Base-by-base conservation (phyloP, 108 stramenopile genomes). In the Skeletonema tropicum region DNA sequence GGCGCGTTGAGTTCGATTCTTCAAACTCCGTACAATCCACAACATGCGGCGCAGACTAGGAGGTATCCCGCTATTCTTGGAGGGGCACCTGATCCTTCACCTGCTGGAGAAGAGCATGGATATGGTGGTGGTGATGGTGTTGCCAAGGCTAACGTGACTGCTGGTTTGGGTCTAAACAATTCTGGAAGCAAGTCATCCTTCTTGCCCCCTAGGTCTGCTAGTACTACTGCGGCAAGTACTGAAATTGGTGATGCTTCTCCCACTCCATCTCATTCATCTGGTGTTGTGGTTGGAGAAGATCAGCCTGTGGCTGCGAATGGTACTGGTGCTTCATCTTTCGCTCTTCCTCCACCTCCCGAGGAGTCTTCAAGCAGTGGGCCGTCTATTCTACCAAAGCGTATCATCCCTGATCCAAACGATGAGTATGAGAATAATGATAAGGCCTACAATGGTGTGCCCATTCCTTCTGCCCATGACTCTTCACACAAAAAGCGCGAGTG, bases 401-500 rank as follows among this genome's bases (percentile, higher is more conserved):
- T 68, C 64, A 70, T 81, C 26, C 73, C 73, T 55, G 65, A 64
- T 41, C 73, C 73, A 30, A 60, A 64, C 41, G 58, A 74, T 30
- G 48, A 62, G 35, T 64, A 55, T 15, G 73, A 74, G 5, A 68
- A 58, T 7, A 55, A 81, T 31, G 52, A 23, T 25, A 36, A 23
- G 35, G 84, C 19, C 36, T 70, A 71, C 38, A 80, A 60, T 23
- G 70, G 72, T 46, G 82, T 85, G 7, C 69, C 80, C 32, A 77
- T 82, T 30, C 85, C 83, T 3, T 57, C 71, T 35, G 36, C 71
- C 39, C 86, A 89, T 17, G 83, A 79, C 64, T 79, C 79, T 48
- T 59, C 66, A 42, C 39, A 87, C 64, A 94, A 92, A 69, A 90
- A 90, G 68, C 76, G 85, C 10, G 91, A 94, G 23, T 94, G 93